Conservation (phyloP, 2,329 filamentous ascomycete genomes). For the Phaeosphaeria sp. region DNA sequence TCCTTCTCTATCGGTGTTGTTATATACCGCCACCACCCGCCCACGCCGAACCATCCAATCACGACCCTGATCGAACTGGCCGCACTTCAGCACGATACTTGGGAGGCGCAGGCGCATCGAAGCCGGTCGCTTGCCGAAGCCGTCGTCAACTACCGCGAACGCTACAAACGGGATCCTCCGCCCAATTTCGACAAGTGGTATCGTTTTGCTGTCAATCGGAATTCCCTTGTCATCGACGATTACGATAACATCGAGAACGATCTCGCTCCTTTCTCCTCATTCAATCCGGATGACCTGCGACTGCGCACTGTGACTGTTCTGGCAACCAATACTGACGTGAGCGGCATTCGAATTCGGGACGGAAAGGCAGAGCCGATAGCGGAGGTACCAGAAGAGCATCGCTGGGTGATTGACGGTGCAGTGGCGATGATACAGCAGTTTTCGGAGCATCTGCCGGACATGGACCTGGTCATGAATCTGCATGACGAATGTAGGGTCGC, state of each 20-base stretch:
- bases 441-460: slow-evolving; percentile 63
- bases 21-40: slow-evolving; percentile 50
- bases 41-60: slow-evolving; percentile 60
- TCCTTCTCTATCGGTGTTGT: slow-evolving; percentile 39
- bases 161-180: slow-evolving; percentile 63
- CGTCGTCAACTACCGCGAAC: slow-evolving; percentile 58
- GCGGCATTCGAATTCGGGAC: slow-evolving; percentile 62
- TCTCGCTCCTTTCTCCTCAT: slow-evolving; percentile 62
- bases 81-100: slow-evolving; percentile 56
- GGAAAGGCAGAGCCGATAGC: slow-evolving; percentile 53
- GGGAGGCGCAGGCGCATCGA: slow-evolving; percentile 54
- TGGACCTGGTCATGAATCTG: slow-evolving; percentile 69
- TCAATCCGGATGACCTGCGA: slow-evolving; percentile 60
- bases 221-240: slow-evolving; percentile 64
- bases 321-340: slow-evolving; percentile 62
- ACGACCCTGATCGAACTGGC: slow-evolving; percentile 61
- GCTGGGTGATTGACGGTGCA: slow-evolving; percentile 65
- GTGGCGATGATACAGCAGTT: slow-evolving; percentile 60
- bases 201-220: slow-evolving; percentile 59
- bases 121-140: slow-evolving; percentile 59
- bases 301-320: slow-evolving; percentile 60
- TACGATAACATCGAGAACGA: slow-evolving; percentile 67
- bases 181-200: slow-evolving; percentile 69
- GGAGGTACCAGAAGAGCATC: slow-evolving; percentile 62
- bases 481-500: slow-evolving; percentile 66